Evolutionary conservation across 2,329 filamentous ascomycete species (phyloP).

Genomic region (Colletotrichum coccodes): DNA sequence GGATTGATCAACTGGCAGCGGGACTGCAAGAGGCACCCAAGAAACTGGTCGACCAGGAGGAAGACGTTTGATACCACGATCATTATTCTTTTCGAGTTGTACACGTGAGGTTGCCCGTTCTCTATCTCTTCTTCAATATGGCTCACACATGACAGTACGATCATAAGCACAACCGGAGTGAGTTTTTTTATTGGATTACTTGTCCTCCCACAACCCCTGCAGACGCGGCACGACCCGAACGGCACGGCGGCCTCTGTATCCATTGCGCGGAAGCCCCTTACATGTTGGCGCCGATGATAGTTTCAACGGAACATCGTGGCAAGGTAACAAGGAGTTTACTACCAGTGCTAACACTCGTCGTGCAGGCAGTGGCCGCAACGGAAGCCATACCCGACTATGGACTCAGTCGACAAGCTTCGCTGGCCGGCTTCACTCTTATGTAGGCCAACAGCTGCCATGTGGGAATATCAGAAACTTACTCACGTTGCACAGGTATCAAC

Average conservation of each 20-base stretch:
- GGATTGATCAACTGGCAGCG: conserved; percentile 26
- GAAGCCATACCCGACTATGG: conserved; percentile 16
- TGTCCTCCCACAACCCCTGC: not conserved
- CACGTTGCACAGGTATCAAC: conserved; percentile 40
- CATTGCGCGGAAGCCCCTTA: not conserved
- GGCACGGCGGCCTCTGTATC: not conserved
- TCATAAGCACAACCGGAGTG: conserved; percentile 30
- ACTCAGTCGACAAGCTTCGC: conserved; percentile 17
- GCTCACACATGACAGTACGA: conserved; percentile 9
- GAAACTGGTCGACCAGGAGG: conserved; percentile 35
- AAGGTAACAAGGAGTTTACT: not conserved
- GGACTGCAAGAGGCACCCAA: conserved; percentile 24
- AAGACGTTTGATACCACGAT: conserved; percentile 35
- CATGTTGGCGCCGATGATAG: not conserved
- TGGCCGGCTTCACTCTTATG: conserved; percentile 41
- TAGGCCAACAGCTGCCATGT: not conserved
- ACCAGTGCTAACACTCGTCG: not conserved
- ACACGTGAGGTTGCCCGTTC: conserved; percentile 31
- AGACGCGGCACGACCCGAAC: conserved; percentile 2
- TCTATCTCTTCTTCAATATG: not conserved
- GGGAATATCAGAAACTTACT: not conserved
- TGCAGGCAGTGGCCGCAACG: conserved; percentile 28
- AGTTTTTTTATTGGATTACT: not conserved
- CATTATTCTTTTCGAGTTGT: conserved; percentile 37
- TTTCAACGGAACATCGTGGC: not conserved